Percentiles rank a stretch among this genome's conserved stretches.
Evolutionary conservation across 2,329 filamentous ascomycete species (phyloP).

Genomic region (Aspergillus sp.): DNA sequence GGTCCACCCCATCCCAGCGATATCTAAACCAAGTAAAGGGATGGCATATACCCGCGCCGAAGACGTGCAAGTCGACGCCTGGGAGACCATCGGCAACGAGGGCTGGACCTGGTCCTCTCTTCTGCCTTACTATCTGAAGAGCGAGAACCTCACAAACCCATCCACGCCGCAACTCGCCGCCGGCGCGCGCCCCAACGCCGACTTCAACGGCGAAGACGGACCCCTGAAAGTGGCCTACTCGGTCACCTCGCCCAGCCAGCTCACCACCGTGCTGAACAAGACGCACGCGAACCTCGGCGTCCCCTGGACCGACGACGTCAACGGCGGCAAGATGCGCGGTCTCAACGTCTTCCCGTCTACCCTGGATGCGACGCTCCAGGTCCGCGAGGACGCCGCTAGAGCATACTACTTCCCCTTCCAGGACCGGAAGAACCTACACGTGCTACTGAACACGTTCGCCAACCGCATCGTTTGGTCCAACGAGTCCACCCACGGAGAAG

Average conservation of each 20-base stretch:
- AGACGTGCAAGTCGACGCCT: conserved; percentile 38
- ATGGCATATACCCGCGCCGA: conserved; percentile 41
- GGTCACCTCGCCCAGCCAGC: conserved; percentile 19
- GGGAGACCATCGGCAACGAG: conserved; percentile 34
- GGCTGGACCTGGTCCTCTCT: conserved; percentile 36
- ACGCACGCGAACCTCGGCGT: conserved; percentile 41
- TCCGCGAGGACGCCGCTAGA: conserved; percentile 50
- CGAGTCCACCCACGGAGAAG: conserved; percentile 28
- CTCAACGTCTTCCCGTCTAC: conserved; percentile 45
- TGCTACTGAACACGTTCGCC: conserved; percentile 45
- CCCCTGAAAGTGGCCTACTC: conserved; percentile 32
- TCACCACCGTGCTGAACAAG: conserved; percentile 34
- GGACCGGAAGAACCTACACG: conserved; percentile 44
- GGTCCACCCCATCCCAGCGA: not conserved
- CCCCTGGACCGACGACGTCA: conserved; percentile 43
- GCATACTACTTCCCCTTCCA: conserved; percentile 49
- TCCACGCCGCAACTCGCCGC: conserved; percentile 18
- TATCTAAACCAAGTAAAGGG: conserved; percentile 20
- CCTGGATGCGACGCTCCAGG: conserved; percentile 35
- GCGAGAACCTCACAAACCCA: conserved; percentile 28
- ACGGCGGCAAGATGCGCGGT: conserved; percentile 47
- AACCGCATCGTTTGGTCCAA: conserved; percentile 45
- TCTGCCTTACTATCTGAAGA: conserved; percentile 32
- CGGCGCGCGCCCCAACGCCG: conserved; percentile 28
- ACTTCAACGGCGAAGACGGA: conserved; percentile 30